Percentiles rank a stretch among this genome's conserved stretches.
These are phyloP conservation scores for Metarhizium anisopliae DNA, from an alignment of 2,329 filamentous ascomycete species.

Conservation along the genomic window DNA sequence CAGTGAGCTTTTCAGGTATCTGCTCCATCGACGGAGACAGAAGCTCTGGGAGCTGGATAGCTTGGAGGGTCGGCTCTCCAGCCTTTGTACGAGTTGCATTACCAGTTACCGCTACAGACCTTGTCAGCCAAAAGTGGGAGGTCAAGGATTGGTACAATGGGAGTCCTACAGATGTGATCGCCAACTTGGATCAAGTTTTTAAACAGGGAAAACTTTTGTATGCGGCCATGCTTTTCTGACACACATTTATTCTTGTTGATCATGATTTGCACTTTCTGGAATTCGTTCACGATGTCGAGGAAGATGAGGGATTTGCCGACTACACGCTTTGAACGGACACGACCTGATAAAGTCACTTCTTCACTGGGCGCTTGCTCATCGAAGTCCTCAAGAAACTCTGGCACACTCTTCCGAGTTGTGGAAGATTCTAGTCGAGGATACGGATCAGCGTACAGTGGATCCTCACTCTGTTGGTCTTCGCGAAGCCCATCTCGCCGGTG, in stretches of 20 bases:
- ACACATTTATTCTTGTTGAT: conserved; percentile 52
- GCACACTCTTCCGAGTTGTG: conserved; percentile 19
- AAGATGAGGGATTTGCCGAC: conserved; percentile 76
- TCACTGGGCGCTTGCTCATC: conserved; percentile 16
- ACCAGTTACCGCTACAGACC: conserved; percentile 55
- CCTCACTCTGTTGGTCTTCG: conserved; percentile 23
- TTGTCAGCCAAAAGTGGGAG: conserved; percentile 13
- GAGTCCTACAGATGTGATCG: conserved; percentile 68
- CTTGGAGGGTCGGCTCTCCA: conserved; percentile 70
- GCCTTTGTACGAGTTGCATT: conserved; percentile 57
- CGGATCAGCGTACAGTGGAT: conserved; percentile 24
- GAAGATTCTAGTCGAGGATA: conserved; percentile 26
- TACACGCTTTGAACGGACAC: conserved; percentile 61
- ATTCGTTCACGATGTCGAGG: conserved; percentile 68
- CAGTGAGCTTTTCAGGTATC: conserved; percentile 61
- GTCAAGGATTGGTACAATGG: conserved; percentile 13
- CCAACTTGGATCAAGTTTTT: conserved; percentile 64
- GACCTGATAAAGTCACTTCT: conserved; percentile 41
- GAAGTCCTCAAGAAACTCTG: conserved; percentile 25
- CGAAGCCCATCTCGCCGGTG: conserved; percentile 24
- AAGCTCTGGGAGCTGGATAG: conserved; percentile 57
- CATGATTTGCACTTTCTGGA: conserved; percentile 65
- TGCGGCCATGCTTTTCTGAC: conserved; percentile 22
- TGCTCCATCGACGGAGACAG: conserved; percentile 72
- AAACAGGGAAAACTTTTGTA: conserved; percentile 46